Base-by-base conservation (phyloP, 1,284 basidiomycete species). In the Cryptococcus hybrid region DNA sequence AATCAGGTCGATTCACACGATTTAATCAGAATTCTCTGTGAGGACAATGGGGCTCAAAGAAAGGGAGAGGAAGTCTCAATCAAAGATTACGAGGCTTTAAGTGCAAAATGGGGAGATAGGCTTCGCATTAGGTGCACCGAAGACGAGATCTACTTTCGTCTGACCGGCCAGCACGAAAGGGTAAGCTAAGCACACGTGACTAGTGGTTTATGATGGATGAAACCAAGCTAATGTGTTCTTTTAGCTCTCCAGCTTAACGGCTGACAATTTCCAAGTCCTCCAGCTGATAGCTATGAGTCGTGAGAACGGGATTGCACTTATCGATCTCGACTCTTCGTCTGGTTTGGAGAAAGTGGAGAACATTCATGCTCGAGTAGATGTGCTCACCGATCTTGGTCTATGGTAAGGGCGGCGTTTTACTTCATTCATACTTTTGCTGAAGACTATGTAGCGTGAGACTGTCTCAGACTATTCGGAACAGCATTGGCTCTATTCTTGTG, bases 131-230 rank as follows among this genome's bases (percentile, higher is more conserved):
- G 73, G 15, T 70, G 70, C 36, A 68, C 61, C 6, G 71, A 71
- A 42, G 67, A 73, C 35, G 75, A 75, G 51, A 69, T 75, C 51
- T 75, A 75, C 58, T 71, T 65, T 50, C 64, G 71, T 12, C 56
- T 77, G 47, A 74, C 73, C 0, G 75, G 75, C 12, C 70, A 69
- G 3, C 65, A 72, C 56, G 60, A 67, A 35, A 12, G 46, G 8
- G 46, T 30, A 64, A 61, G 57, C 72, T 74, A 44, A 53, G 70
- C 62, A 42, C 34, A 12, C 42, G 36, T 13, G 37, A 18, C 11
- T 47, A 12, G n/a, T 8, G n/a, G 30, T 43, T 11, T 7, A 30
- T 13, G 48, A n/a, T 44, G n/a, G 44, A 24, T 24, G 24, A 24
- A 24, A 24, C 24, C 24, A 24, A 24, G 57, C 36, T 2, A 34